phyloP scores from a whole-genome alignment of 2,329 filamentous ascomycete genomes.

The Thelonectria discophora region DNA sequence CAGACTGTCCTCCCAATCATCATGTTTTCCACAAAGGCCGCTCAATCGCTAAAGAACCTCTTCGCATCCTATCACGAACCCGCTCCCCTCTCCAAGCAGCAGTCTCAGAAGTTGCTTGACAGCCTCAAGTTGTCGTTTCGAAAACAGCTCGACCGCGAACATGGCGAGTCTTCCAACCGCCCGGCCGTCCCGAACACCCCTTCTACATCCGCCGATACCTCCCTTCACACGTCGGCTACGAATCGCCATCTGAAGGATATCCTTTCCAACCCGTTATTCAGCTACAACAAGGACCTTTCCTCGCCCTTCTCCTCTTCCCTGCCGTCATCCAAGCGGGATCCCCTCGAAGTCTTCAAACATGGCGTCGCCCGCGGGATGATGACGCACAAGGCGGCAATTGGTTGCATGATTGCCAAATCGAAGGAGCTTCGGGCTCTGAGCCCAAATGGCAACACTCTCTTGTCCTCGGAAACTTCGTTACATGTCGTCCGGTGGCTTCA shows the following conservation, averaged over 20 bases:
- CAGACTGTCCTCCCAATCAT: slow-evolving; percentile 46
- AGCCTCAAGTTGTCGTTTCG: slow-evolving; percentile 66
- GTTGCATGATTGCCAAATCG: slow-evolving; percentile 61
- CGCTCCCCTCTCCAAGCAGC: slow-evolving; percentile 57
- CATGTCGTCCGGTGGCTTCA: slow-evolving; percentile 64
- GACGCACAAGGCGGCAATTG: slow-evolving; percentile 61
- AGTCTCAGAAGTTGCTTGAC: slow-evolving; percentile 64
- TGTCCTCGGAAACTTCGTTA: slow-evolving; percentile 55
- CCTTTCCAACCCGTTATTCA: slow-evolving; percentile 66
- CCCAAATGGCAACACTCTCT: slow-evolving; percentile 43
- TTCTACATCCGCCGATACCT: slow-evolving; percentile 32
- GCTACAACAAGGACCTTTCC: slow-evolving; percentile 43
- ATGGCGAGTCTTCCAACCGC: slow-evolving; percentile 54
- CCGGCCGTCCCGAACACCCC: slow-evolving; percentile 14
- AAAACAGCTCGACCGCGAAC: slow-evolving; percentile 65
- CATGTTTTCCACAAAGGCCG: slow-evolving; percentile 52
- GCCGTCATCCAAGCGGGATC: slow-evolving; percentile 46
- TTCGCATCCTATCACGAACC: slow-evolving; percentile 61
- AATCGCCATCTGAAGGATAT: slow-evolving; percentile 63
- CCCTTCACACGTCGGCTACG: slow-evolving; percentile 49
- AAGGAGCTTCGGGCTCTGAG: slow-evolving; percentile 51
- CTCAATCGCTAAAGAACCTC: slow-evolving; percentile 50
- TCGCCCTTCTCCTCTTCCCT: slow-evolving; percentile 30
- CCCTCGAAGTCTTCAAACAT: slow-evolving; percentile 64
- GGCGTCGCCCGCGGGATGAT: slow-evolving; percentile 66